phyloP scores from a whole-genome alignment of 1,139 yeast genomes.

The Yamadazyma dushanensis region DNA sequence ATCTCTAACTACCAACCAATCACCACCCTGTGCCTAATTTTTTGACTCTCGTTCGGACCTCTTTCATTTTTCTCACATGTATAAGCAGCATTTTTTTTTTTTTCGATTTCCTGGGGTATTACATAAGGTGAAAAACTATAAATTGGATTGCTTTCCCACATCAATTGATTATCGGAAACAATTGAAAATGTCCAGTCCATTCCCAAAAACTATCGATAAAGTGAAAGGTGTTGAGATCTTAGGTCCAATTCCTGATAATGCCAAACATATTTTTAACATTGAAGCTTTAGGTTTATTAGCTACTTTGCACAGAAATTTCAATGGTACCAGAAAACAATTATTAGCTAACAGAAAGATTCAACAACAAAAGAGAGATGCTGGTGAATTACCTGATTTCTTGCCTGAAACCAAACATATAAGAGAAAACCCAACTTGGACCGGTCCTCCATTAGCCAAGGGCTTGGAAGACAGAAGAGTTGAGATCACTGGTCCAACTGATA shows the following conservation, averaged over 20 bases:
- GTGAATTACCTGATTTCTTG: conserved; percentile 69
- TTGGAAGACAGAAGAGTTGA: conserved; percentile 78
- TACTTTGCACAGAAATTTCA: conserved; percentile 70
- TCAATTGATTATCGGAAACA: too few relatives aligned
- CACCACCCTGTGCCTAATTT: neutral
- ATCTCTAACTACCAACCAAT: conserved; percentile 7
- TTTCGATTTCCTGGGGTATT: conserved; percentile 15
- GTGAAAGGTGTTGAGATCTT: conserved; percentile 65
- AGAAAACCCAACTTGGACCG: conserved; percentile 76
- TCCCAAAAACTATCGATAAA: conserved; percentile 51
- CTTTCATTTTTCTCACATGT: conserved; percentile 9
- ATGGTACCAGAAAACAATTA: conserved; percentile 58
- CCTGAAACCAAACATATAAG: conserved; percentile 72
- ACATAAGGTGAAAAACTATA: conserved; percentile 15
- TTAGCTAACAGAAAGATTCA: conserved; percentile 59
- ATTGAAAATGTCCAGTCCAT: conserved; percentile 45
- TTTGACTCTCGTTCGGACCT: conserved; percentile 10
- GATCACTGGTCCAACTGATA: conserved; percentile 86
- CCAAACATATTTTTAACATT: conserved; percentile 62
- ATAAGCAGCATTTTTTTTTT: conserved; percentile 1
- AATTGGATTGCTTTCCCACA: conserved; percentile 21
- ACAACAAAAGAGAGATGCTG: conserved; percentile 64
- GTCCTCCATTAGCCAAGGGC: conserved; percentile 75
- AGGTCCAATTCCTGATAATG: conserved; percentile 60
- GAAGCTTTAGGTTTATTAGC: conserved; percentile 76